Evolutionary conservation across 495 filamentous ascomycete genomes (phyloP).

Genomic region (Delitschia confertaspora): DNA sequence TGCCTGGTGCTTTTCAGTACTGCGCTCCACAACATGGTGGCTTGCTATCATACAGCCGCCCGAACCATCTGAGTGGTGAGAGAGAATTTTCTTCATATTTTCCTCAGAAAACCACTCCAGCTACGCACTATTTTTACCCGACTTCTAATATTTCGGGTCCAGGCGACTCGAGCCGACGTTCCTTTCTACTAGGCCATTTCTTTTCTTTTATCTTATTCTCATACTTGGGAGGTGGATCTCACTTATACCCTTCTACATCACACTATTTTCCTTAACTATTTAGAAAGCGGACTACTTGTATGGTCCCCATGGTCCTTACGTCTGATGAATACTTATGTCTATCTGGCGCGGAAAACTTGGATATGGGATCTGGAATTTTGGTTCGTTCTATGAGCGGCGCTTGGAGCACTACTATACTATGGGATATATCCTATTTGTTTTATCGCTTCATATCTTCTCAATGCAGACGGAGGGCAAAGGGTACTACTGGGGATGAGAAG

Average conservation of each 20-base stretch:
- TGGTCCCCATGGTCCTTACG: too few species aligned
- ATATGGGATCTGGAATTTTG: neutral
- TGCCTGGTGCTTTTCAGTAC: too few species aligned
- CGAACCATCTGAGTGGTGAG: too few species aligned
- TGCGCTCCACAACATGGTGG: neutral
- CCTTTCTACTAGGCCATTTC: neutral
- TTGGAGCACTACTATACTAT: too few species aligned
- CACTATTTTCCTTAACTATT: neutral
- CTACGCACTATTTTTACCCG: constrained; percentile 13
- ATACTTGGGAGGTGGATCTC: neutral
- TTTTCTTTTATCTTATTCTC: neutral
- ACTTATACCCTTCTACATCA: neutral
- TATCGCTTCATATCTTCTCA: too few species aligned
- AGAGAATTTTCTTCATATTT: too few species aligned
- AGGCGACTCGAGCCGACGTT: constrained; percentile 18
- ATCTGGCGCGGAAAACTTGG: constrained; percentile 14
- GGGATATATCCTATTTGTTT: too few species aligned
- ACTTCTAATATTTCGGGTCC: constrained; percentile 14
- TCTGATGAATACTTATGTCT: constrained; percentile 17
- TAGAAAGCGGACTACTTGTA: constrained; percentile 17
- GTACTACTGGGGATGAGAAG: too few species aligned
- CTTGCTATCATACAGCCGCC: neutral
- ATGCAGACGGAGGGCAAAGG: too few species aligned
- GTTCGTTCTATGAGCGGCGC: too few species aligned
- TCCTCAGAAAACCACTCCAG: too few species aligned